These are phyloP conservation scores for Mycena indigotica DNA, from an alignment of 768 basidiomycete genomes.

Conservation along the genomic window DNA sequence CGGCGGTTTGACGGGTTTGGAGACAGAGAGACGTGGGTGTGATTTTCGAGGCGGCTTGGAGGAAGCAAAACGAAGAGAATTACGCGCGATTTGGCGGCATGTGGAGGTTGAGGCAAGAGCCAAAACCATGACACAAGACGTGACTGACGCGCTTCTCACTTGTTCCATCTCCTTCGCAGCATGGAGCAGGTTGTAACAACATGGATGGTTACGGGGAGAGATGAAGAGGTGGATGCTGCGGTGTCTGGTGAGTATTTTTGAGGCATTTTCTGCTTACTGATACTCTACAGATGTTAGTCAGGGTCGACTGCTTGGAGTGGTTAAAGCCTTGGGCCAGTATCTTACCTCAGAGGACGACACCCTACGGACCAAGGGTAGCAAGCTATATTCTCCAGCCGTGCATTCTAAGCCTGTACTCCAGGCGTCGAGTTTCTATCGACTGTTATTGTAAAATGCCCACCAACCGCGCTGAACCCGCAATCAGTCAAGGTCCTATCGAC, in stretches of 20 bases:
- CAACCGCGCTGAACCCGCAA: conserved; percentile 72
- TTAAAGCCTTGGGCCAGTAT: conserved; percentile 86
- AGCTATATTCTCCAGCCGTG: conserved; percentile 4
- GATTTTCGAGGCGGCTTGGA: conserved; percentile 2
- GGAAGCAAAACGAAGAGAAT: conserved; percentile 13
- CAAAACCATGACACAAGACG: conserved; percentile 44
- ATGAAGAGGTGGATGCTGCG: conserved; percentile 59
- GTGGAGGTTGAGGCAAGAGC: conserved; percentile 15
- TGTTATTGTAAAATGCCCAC: conserved; percentile 63
- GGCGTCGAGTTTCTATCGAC: conserved; percentile 84
- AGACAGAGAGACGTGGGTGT: not conserved
- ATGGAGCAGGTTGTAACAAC: conserved; percentile 62
- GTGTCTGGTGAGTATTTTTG: conserved; percentile 53
- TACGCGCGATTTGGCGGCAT: conserved; percentile 8
- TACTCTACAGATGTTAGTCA: conserved; percentile 45
- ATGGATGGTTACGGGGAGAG: conserved; percentile 69
- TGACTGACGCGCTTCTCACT: conserved; percentile 24
- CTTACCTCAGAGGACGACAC: conserved; percentile 84
- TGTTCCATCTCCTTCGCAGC: not conserved
- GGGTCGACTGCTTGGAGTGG: conserved; percentile 70
- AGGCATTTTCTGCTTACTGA: conserved; percentile 12
- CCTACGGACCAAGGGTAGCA: conserved; percentile 75
- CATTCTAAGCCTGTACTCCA: conserved; percentile 35
- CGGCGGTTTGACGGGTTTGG: conserved; percentile 10
- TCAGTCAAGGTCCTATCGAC: conserved; percentile 79